phyloP scores from a whole-genome alignment of 257 asterid genomes.

The Solanum chmielewskii region DNA sequence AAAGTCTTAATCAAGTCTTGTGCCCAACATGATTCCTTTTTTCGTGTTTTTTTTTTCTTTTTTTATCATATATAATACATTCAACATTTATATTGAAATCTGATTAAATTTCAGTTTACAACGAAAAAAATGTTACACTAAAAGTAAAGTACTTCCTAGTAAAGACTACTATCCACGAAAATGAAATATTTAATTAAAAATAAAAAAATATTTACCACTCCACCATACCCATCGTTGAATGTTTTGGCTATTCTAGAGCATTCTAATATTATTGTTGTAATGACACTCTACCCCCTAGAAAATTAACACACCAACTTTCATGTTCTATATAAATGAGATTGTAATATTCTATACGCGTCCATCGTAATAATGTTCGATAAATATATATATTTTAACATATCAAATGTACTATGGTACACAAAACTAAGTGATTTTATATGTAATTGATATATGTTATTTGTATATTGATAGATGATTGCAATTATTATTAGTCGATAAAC shows the following conservation, averaged over 20 bases:
- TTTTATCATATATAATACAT: fast-evolving
- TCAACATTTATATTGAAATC: fast-evolving
- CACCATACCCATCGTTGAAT: neutral
- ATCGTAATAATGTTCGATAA: too few species aligned
- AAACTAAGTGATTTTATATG: neutral
- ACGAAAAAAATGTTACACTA: too few species aligned
- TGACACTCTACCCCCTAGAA: neutral
- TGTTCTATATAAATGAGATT: neutral
- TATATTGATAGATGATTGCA: neutral
- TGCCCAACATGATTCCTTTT: neutral
- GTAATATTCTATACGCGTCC: neutral
- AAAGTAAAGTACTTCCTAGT: too few species aligned
- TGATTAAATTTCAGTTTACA: too few species aligned
- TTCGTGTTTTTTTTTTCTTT: too few species aligned
- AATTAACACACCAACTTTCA: neutral
- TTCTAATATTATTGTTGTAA: neutral
- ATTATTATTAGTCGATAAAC: neutral
- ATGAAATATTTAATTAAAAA: too few species aligned
- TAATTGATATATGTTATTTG: neutral
- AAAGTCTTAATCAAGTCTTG: neutral
- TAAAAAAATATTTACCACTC: neutral
- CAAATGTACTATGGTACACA: too few species aligned
- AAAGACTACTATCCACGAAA: fast-evolving
- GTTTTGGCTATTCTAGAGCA: neutral
- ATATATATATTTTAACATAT: too few species aligned